phyloP scores from a whole-genome alignment of 768 basidiomycete genomes.

The Fistulinella prunicolor region DNA sequence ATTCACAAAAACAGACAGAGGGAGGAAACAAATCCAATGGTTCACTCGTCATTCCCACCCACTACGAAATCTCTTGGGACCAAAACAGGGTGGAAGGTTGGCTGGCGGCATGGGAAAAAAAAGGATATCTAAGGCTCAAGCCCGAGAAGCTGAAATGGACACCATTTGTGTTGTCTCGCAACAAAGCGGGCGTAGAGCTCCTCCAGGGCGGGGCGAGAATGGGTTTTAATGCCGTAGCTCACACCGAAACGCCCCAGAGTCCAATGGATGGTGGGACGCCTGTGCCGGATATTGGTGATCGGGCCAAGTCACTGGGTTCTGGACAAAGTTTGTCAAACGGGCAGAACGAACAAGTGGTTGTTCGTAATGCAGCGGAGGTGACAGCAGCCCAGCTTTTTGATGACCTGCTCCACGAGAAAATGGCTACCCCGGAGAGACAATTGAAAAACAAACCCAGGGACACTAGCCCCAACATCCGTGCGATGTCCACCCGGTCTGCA shows the following conservation, averaged over 20 bases:
- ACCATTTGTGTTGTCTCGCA: conserved; percentile 74
- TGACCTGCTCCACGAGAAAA: conserved; percentile 21
- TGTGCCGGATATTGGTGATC: conserved; percentile 13
- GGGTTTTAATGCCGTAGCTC: conserved; percentile 11
- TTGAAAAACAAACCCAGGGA: conserved; percentile 15
- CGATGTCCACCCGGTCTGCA: conserved; percentile 16
- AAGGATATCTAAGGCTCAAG: conserved; percentile 71
- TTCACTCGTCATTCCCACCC: conserved; percentile 59
- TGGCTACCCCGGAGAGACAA: conserved; percentile 20
- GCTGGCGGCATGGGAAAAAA: conserved; percentile 66
- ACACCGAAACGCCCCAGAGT: conserved; percentile 12
- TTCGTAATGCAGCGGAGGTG: conserved; percentile 9
- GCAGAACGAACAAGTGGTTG: conserved; percentile 12
- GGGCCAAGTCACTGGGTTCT: conserved; percentile 17
- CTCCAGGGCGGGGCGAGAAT: conserved; percentile 19
- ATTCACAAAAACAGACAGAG: conserved; percentile 44
- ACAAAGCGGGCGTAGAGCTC: conserved; percentile 28
- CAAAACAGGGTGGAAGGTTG: conserved; percentile 61
- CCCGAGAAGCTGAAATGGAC: conserved; percentile 93
- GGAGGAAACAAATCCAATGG: conserved; percentile 40
- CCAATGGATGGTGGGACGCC: conserved; percentile 26
- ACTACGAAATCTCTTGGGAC: conserved; percentile 79
- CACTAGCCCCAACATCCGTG: conserved; percentile 12
- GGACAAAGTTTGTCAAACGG: conserved; percentile 11
- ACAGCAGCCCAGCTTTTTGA: conserved; percentile 33